Evolutionary conservation across 2,329 filamentous ascomycete genomes (phyloP).

Genomic region (Colletotrichum godetiae): DNA sequence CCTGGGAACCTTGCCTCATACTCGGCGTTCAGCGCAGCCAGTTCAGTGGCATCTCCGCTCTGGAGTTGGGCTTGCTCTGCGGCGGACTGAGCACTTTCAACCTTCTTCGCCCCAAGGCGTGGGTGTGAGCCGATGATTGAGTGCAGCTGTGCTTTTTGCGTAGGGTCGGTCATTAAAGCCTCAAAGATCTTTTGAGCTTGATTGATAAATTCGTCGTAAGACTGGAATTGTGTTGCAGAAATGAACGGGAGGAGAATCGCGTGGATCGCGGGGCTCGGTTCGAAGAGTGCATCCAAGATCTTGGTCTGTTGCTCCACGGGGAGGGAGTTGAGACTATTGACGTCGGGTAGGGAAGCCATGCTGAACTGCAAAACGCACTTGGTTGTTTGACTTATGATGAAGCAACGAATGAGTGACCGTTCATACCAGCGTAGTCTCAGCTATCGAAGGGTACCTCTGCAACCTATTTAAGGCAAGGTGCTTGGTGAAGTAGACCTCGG

Average conservation of each 20-base stretch:
- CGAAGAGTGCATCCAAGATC: slow-evolving; percentile 84
- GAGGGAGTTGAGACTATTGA: slow-evolving; percentile 66
- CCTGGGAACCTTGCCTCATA: slow-evolving; percentile 88
- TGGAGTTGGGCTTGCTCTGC: slow-evolving; percentile 85
- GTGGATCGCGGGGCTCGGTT: slow-evolving; percentile 82
- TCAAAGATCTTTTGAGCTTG: slow-evolving; percentile 73
- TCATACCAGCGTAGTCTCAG: neutral
- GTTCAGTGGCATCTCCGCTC: slow-evolving; percentile 62
- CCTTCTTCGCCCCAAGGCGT: slow-evolving; percentile 82
- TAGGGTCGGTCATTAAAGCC: slow-evolving; percentile 64
- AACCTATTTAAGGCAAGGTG: neutral
- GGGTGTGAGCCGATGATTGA: slow-evolving; percentile 85
- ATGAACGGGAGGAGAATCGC: slow-evolving; percentile 76
- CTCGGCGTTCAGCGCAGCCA: slow-evolving; percentile 76
- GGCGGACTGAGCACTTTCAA: slow-evolving; percentile 84
- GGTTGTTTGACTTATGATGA: neutral
- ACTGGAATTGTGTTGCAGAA: slow-evolving; percentile 64
- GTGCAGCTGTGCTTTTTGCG: slow-evolving; percentile 66
- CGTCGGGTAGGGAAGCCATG: slow-evolving; percentile 63
- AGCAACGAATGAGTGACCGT: neutral
- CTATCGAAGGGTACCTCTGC: neutral
- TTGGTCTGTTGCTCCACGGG: slow-evolving; percentile 64
- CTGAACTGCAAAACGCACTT: neutral
- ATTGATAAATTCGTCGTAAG: slow-evolving; percentile 77
- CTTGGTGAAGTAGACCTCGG: neutral